Conservation (phyloP, 257 asterid genomes). For the Scutellaria barbata region DNA sequence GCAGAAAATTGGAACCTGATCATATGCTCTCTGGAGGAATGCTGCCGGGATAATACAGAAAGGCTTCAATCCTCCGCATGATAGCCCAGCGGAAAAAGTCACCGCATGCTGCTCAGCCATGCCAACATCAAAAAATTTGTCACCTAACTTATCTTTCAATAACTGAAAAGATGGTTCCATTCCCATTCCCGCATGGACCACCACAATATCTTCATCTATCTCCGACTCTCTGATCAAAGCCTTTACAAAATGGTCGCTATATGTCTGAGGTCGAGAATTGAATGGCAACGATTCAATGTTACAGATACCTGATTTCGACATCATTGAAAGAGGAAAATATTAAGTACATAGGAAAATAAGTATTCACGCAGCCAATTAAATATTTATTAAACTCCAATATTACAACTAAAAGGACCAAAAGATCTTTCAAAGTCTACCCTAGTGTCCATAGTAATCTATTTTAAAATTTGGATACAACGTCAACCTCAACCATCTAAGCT, state of each 20-base stretch:
- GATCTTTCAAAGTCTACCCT: too few relatives aligned
- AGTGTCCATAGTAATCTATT: too few relatives aligned
- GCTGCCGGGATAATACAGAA: slow-evolving; percentile 88
- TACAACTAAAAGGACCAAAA: background rate
- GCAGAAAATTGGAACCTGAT: slow-evolving; percentile 56
- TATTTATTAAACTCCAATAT: slow-evolving; percentile 15
- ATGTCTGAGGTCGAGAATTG: slow-evolving; percentile 52
- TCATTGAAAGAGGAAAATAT: slow-evolving; percentile 22
- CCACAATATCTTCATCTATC: slow-evolving; percentile 74
- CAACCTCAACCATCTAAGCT: too few relatives aligned
- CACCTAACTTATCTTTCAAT: slow-evolving; percentile 56
- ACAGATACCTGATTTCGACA: slow-evolving; percentile 44
- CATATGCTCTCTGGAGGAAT: slow-evolving; percentile 88
- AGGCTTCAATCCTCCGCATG: slow-evolving; percentile 87
- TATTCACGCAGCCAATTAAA: background rate
- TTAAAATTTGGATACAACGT: too few relatives aligned
- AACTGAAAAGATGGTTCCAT: slow-evolving; percentile 72
- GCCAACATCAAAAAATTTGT: slow-evolving; percentile 78
- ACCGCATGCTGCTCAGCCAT: slow-evolving; percentile 99
- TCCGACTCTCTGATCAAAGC: slow-evolving; percentile 68
- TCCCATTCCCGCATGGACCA: slow-evolving; percentile 89
- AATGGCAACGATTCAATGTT: slow-evolving; percentile 35
- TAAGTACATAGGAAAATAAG: slow-evolving; percentile 28
- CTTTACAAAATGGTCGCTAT: slow-evolving; percentile 69
- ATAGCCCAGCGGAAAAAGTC: slow-evolving; percentile 84